These are phyloP conservation scores for Phlyctochytrium arcticum DNA, from an alignment of 192 early-diverging fungal species.

Conservation along the genomic window DNA sequence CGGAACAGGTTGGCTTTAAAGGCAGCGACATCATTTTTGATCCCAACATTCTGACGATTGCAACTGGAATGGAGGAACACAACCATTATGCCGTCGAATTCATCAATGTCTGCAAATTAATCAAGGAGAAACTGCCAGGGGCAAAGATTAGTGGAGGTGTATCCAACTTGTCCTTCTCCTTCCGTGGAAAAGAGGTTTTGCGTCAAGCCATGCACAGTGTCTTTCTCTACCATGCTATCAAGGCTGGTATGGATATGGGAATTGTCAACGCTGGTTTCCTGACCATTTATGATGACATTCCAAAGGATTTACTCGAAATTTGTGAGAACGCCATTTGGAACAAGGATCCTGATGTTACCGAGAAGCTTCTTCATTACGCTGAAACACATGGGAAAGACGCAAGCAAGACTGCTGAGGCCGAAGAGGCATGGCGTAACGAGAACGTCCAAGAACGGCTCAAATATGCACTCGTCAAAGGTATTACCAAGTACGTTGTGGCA, in stretches of 20 bases:
- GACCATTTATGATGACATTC: constrained; percentile 94
- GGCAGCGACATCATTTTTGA: constrained; percentile 83
- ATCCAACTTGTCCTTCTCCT: constrained; percentile 96
- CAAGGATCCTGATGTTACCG: constrained; percentile 83
- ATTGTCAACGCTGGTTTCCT: constrained; percentile 96
- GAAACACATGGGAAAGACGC: constrained; percentile 64
- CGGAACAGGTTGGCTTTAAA: constrained; percentile 79
- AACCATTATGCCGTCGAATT: constrained; percentile 96
- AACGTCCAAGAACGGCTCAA: constrained; percentile 72
- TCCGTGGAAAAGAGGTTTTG: constrained; percentile 89
- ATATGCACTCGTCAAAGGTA: constrained; percentile 89
- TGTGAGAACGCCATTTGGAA: constrained; percentile 95
- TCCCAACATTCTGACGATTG: constrained; percentile 94
- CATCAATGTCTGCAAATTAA: constrained; percentile 67
- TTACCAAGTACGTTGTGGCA: constrained; percentile 87
- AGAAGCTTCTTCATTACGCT: constrained; percentile 89
- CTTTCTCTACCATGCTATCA: constrained; percentile 77
- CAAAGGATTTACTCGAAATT: constrained; percentile 85
- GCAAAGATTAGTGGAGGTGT: constrained; percentile 95
- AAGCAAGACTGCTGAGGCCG: constrained; percentile 51
- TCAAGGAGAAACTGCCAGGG: constrained; percentile 78
- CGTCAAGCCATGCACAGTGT: constrained; percentile 97
- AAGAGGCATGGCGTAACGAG: constrained; percentile 79
- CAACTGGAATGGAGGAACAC: constrained; percentile 96
- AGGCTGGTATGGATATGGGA: constrained; percentile 95